Conservation (phyloP, 176 grass and related monocot species). For the Calamus simplicifolius region DNA sequence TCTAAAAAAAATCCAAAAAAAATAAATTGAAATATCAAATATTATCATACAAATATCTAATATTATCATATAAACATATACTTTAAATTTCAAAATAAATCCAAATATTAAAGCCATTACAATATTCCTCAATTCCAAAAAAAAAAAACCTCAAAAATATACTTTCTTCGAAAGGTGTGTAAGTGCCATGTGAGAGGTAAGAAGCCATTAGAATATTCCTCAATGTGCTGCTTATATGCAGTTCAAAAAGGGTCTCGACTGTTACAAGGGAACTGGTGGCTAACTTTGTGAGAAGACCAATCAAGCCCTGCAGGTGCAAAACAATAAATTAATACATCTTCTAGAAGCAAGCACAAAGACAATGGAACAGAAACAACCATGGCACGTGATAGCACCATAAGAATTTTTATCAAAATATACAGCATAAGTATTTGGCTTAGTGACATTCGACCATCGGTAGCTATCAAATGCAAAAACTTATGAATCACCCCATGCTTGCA, state of each 20-base stretch:
- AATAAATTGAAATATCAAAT: too few relatives aligned
- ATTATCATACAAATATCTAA: too few relatives aligned
- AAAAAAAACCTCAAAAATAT: too few relatives aligned
- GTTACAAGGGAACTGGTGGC: constrained; percentile 67
- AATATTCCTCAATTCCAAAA: too few relatives aligned
- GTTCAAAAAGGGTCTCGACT: constrained; percentile 70
- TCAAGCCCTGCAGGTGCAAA: constrained; percentile 53
- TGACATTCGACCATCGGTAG: constrained; percentile 33
- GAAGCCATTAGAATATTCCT: constrained; percentile 63
- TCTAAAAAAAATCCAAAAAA: too few relatives aligned
- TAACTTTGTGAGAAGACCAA: constrained; percentile 73
- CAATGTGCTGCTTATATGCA: constrained; percentile 64
- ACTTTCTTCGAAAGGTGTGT: constrained; percentile 47
- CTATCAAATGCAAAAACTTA: constrained; percentile 60
- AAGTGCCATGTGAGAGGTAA: constrained; percentile 54
- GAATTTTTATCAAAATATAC: constrained; percentile 40
- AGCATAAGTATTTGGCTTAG: constrained; percentile 47
- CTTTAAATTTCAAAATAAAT: too few relatives aligned
- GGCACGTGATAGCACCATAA: neutral
- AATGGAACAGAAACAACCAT: too few relatives aligned
- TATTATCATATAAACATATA: too few relatives aligned
- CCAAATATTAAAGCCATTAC: too few relatives aligned
- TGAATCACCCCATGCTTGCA: constrained; percentile 54
- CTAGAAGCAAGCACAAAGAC: too few relatives aligned
- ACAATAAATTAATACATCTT: constrained; percentile 16